Evolutionary conservation across 1,139 yeast species (phyloP).

Genomic region (Suhomyces bolitotheri): DNA sequence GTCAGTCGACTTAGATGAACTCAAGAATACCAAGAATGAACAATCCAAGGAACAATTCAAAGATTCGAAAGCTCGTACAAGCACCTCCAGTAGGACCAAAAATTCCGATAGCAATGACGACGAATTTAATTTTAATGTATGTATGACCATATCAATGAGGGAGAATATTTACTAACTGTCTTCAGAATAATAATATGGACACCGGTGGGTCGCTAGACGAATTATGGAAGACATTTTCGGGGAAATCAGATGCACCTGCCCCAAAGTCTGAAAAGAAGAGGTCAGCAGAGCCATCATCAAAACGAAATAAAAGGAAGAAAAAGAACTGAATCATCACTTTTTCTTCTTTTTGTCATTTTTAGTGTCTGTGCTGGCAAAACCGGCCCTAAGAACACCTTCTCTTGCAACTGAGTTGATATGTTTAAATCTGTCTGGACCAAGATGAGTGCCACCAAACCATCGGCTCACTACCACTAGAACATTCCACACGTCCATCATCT

Average conservation of each 20-base stretch:
- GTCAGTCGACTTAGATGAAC: slow-evolving; percentile 5
- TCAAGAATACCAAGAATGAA: slow-evolving; percentile 1
- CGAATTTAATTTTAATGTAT: no score
- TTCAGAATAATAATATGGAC: no score
- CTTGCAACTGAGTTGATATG: slow-evolving; percentile 90
- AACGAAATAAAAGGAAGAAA: slow-evolving; percentile 20
- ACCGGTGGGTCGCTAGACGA: slow-evolving; percentile 23
- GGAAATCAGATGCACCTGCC: slow-evolving; percentile 18
- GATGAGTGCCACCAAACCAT: slow-evolving; percentile 91
- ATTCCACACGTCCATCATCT: slow-evolving; percentile 80
- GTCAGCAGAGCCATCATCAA: slow-evolving; percentile 15
- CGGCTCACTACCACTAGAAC: slow-evolving; percentile 84
- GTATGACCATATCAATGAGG: no score
- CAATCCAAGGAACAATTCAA: neutral
- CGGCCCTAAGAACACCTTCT: slow-evolving; percentile 73
- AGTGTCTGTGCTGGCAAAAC: slow-evolving; percentile 33
- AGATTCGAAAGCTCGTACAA: no score
- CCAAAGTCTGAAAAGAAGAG: slow-evolving; percentile 6
- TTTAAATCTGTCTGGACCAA: slow-evolving; percentile 92
- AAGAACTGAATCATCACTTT: slow-evolving; percentile 9
- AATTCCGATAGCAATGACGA: no score
- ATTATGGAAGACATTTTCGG: slow-evolving; percentile 28
- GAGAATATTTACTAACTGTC: no score
- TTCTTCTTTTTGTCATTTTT: slow-evolving; percentile 25
- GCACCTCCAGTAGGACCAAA: no score